Conservation (phyloP, 2,329 filamentous ascomycete genomes). For the Phyllosticta capitalensis region DNA sequence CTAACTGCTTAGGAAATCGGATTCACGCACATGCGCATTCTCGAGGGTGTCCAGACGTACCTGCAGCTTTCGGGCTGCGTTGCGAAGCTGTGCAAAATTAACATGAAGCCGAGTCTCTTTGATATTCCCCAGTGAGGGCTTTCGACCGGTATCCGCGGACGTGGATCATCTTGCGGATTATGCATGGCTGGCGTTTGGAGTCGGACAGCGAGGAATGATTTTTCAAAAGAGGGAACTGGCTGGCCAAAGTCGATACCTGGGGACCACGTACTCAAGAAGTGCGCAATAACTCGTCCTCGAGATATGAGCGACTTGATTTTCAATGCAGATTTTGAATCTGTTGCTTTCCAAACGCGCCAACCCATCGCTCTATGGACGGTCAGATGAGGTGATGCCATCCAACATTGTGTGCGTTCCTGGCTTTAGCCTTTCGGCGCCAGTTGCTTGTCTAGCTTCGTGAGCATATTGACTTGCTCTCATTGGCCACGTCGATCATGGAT, state of each 20-base stretch:
- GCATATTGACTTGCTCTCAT: not conserved
- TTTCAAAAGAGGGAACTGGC: not conserved
- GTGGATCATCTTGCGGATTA: not conserved
- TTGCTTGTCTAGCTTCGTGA: not conserved
- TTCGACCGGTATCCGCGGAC: not conserved
- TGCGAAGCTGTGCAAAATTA: slow-evolving; percentile 83
- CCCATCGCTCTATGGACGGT: not conserved
- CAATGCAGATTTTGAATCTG: not conserved
- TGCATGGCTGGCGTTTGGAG: not conserved
- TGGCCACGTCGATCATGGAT: not conserved
- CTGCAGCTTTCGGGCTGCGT: slow-evolving; percentile 90
- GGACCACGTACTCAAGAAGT: not conserved
- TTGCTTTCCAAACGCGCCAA: not conserved
- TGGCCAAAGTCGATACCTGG: not conserved
- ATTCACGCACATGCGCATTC: slow-evolving; percentile 96
- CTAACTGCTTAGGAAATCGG: slow-evolving; percentile 61
- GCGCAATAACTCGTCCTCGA: not conserved
- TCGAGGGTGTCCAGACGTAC: slow-evolving; percentile 94
- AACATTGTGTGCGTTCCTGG: not conserved
- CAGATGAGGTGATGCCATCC: not conserved
- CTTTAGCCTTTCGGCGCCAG: not conserved
- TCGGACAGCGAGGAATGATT: not conserved
- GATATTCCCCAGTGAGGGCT: slow-evolving; percentile 26
- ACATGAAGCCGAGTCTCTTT: slow-evolving; percentile 88
- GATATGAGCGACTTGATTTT: not conserved